Evolutionary conservation across 164 flowering plant genomes (phyloP), one percentile per base, ranked within the genome.

Genomic region (Umbellularia californica): DNA sequence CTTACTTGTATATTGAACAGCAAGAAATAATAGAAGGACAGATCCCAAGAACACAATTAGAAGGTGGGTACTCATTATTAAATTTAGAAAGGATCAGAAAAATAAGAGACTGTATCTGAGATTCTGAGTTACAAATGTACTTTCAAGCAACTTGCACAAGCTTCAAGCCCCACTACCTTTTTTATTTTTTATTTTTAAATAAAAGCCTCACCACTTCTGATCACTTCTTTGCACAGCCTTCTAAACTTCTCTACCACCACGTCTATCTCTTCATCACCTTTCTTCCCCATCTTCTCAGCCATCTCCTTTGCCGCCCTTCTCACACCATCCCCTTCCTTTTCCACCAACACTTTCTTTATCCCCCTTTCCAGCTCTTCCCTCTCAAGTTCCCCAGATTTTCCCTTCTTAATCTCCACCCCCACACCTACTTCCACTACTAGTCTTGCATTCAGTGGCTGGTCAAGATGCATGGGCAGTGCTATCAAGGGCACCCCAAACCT

Each of bases 381-480:
- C 1, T 27, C 28, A 35, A 80, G 17, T 63, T 19, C 77, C 35
- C 75, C 77, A 41, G 72, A 76, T 47, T 65, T 68, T 19, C 55
- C 70, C 66, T 78, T 85, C 77, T 66, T 58, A 1, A 80, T 81
- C 73, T 82, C 86, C 67, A 77, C 2, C 3, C 80, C 86, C 0
- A 77, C 82, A n/a, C 86, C 88, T 51, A 81, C 15, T 22, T 82
- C 84, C 24, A 22, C 81, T 69, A 83, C 83, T 51, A 87, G 23
- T 65, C 64, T 83, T 7, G 88, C 82, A 77, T 81, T 85, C 3
- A 82, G 1, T 0, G 88, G 87, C 72, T 87, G 85, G 68, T 87
- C 89, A 64, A 82, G 78, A 1, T 85, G 85, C 86, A 81, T 75
- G 0, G 86, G 88, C 77, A 83, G 71, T 6, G 84, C 85, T n/a